Evolutionary conservation across 306 rosid genomes (phyloP).

Genomic region (Begonia loranthoides): DNA sequence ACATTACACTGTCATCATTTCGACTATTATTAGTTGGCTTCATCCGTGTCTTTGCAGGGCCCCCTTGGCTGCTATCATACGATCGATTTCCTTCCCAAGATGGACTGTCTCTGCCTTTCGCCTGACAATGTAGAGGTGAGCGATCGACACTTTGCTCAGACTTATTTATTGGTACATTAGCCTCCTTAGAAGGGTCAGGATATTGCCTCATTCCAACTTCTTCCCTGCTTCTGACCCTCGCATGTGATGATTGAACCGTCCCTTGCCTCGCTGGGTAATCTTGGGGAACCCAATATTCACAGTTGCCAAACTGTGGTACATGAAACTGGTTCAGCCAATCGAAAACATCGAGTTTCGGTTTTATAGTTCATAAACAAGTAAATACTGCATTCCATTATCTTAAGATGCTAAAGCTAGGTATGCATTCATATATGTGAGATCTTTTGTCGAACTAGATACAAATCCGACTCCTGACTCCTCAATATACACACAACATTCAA

Average conservation of each 20-base stretch:
- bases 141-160: background rate
- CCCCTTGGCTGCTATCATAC: background rate
- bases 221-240: constrained; percentile 38
- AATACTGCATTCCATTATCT: too few species aligned
- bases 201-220: constrained; percentile 21
- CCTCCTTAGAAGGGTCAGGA: background rate
- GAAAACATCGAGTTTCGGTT: background rate
- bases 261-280: constrained; percentile 27
- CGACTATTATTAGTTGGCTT: background rate
- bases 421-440: too few species aligned
- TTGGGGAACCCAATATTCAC: constrained; percentile 71
- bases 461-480: too few species aligned
- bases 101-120: constrained; percentile 1
- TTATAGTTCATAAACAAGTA: background rate
- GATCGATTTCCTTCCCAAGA: too few species aligned
- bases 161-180: background rate
- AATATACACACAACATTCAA: too few species aligned
- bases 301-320: constrained; percentile 84
- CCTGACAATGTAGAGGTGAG: background rate
- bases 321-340: constrained; percentile 59
- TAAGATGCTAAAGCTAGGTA: too few species aligned
- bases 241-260: constrained; percentile 18
- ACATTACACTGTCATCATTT: background rate
- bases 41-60: background rate
- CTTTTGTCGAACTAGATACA: too few species aligned